These are phyloP conservation scores for Trapa incisa DNA, from an alignment of 345 rosid species.

Conservation along the genomic window DNA sequence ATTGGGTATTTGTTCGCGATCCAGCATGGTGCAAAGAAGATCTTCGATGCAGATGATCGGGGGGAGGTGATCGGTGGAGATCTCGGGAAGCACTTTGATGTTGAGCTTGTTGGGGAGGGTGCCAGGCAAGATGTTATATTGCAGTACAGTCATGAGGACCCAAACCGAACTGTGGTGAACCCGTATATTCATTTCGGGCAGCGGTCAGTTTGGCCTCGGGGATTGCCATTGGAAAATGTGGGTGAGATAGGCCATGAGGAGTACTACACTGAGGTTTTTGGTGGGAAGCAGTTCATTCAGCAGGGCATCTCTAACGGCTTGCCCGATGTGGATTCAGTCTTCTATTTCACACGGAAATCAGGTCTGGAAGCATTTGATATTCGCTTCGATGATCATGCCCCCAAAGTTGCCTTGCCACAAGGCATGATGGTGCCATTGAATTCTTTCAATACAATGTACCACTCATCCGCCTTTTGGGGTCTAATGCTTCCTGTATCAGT, in stretches of 20 bases:
- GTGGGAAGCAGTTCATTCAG: constrained; percentile 94
- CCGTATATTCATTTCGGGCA: constrained; percentile 98
- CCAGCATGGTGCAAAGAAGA: constrained; percentile 92
- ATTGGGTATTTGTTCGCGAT: constrained; percentile 91
- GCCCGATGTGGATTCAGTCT: constrained; percentile 98
- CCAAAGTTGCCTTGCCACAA: constrained; percentile 89
- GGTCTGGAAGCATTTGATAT: constrained; percentile 78
- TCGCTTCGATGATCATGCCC: constrained; percentile 74
- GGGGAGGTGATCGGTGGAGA: constrained; percentile 77
- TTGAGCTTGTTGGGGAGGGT: constrained; percentile 67
- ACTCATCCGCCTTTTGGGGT: constrained; percentile 93
- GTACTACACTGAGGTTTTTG: constrained; percentile 80
- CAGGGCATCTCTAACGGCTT: constrained; percentile 94
- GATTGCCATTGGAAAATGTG: constrained; percentile 89
- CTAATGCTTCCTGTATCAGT: constrained; percentile 96
- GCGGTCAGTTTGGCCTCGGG: constrained; percentile 98
- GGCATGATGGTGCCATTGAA: constrained; percentile 90
- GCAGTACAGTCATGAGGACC: constrained; percentile 82
- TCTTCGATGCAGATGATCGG: constrained; percentile 87
- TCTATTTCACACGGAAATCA: constrained; percentile 79
- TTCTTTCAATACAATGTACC: constrained; percentile 84
- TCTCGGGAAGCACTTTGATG: constrained; percentile 86
- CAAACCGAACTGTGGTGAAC: constrained; percentile 66
- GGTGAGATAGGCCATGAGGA: constrained; percentile 86
- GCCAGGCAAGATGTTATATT: constrained; percentile 71